A percentile compares a stretch with the other conserved stretches of the same genome.
Evolutionary conservation across 192 early-diverging fungal genomes (phyloP).

Genomic region (Helicostylum pulchrum): DNA sequence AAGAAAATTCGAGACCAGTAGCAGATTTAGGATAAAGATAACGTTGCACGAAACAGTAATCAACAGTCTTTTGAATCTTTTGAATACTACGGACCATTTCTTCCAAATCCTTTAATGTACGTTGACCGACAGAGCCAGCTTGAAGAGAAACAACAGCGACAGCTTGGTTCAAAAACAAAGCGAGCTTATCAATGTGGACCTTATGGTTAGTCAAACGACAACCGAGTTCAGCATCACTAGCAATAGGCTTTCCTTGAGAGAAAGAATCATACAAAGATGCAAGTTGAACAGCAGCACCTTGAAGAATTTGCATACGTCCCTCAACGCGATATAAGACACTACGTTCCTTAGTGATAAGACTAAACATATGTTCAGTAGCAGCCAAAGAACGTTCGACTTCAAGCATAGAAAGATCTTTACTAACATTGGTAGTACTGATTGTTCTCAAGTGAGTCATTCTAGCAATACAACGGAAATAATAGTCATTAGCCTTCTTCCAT

Average conservation of each 20-base stretch:
- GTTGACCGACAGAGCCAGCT: neutral
- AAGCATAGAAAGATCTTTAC: conserved; percentile 58
- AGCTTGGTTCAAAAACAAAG: conserved; percentile 22
- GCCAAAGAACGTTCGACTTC: conserved; percentile 64
- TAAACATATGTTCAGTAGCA: conserved; percentile 66
- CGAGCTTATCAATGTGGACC: conserved; percentile 39
- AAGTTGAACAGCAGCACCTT: conserved; percentile 29
- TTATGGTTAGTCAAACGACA: conserved; percentile 35
- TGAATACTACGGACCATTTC: conserved; percentile 13
- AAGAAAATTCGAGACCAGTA: conserved; percentile 20
- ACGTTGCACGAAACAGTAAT: conserved; percentile 17
- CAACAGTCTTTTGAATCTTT: conserved; percentile 23
- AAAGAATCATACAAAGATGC: conserved; percentile 10
- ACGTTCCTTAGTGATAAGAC: conserved; percentile 58
- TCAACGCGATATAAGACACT: conserved; percentile 15
- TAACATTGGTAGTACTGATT: conserved; percentile 38
- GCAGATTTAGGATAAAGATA: conserved; percentile 27
- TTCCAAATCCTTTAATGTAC: neutral
- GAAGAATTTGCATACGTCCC: conserved; percentile 14
- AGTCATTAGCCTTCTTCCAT: conserved; percentile 59
- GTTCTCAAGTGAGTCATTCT: conserved; percentile 59
- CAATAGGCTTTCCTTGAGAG: neutral
- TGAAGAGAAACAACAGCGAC: conserved; percentile 5
- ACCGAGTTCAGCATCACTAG: conserved; percentile 12
- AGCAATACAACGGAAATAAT: conserved; percentile 68